These are phyloP conservation scores for Isatis lusitanica DNA, from an alignment of 441 rosid genomes.

Conservation along the genomic window DNA sequence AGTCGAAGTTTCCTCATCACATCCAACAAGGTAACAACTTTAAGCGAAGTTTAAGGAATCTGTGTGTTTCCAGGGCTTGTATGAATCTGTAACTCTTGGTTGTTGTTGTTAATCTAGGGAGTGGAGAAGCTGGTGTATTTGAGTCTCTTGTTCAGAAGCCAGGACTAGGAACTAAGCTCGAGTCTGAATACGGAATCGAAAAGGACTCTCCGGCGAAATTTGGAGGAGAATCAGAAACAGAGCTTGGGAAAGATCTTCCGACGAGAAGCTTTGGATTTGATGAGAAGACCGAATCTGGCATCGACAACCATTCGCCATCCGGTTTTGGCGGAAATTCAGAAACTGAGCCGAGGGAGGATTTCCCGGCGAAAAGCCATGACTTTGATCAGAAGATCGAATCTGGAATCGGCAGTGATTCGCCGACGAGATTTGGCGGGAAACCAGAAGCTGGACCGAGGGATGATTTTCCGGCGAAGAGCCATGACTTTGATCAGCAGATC, in stretches of 20 bases:
- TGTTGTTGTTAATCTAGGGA: constrained; percentile 16
- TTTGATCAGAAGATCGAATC: constrained; percentile 1
- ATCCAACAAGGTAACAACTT: constrained; percentile 40
- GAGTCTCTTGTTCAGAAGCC: too few species aligned
- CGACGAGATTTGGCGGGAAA: not conserved
- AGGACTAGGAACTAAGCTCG: constrained; percentile 23
- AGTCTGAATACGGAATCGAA: not conserved
- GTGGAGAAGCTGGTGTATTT: not conserved
- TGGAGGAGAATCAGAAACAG: not conserved
- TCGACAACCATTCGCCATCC: not conserved
- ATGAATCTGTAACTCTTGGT: not conserved
- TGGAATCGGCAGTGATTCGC: not conserved
- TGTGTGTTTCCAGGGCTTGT: not conserved
- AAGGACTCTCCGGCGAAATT: not conserved
- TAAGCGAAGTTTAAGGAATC: not conserved
- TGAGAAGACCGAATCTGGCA: not conserved
- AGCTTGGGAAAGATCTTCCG: not conserved
- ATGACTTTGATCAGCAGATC: not conserved
- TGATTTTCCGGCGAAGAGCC: not conserved
- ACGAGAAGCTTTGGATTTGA: not conserved
- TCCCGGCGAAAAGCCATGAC: not conserved
- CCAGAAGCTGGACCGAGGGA: not conserved
- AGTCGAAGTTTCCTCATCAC: constrained; percentile 51
- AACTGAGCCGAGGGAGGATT: not conserved
- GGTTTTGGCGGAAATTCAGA: not conserved